Percentiles rank a stretch among this genome's conserved stretches.
Evolutionary conservation across 805 yeast genomes (phyloP).

Genomic region (Kodamaea restingae): DNA sequence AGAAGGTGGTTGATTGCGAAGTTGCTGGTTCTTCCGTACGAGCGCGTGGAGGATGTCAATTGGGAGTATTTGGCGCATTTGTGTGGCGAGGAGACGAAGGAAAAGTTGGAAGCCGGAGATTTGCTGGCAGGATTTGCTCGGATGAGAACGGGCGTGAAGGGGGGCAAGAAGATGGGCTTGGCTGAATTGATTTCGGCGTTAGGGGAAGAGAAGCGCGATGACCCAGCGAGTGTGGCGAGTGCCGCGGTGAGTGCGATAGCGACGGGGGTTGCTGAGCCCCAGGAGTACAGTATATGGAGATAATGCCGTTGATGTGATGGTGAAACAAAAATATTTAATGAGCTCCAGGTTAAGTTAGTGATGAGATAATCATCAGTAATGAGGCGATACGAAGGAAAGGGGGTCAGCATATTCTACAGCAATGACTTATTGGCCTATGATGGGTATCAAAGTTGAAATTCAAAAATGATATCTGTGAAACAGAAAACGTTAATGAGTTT

Average conservation of each 20-base stretch:
- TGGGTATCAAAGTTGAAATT: too few species aligned
- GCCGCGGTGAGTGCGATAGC: conserved; percentile 39
- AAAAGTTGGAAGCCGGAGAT: conserved; percentile 58
- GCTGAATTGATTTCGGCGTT: neutral
- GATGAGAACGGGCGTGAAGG: conserved; percentile 50
- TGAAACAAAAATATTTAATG: too few species aligned
- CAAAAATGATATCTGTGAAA: too few species aligned
- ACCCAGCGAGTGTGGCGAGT: conserved; percentile 32
- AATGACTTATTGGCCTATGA: too few species aligned
- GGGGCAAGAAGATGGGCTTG: conserved; percentile 19
- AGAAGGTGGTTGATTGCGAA: conserved; percentile 37
- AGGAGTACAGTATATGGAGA: conserved; percentile 37
- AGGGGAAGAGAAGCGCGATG: conserved; percentile 9
- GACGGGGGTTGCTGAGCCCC: conserved; percentile 26
- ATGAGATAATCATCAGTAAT: too few species aligned
- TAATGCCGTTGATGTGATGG: too few species aligned
- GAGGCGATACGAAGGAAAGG: too few species aligned
- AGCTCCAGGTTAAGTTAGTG: too few species aligned
- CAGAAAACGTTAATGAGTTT: too few species aligned
- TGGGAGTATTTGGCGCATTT: conserved; percentile 32
- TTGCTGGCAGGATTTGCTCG: conserved; percentile 58
- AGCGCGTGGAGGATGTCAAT: conserved; percentile 26
- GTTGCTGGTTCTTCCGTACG: conserved; percentile 26
- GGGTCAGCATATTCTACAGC: too few species aligned
- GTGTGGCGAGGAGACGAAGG: conserved; percentile 26